These are phyloP conservation scores for Pythium biforme DNA, from an alignment of 352 stramenopile species.

Conservation along the genomic window DNA sequence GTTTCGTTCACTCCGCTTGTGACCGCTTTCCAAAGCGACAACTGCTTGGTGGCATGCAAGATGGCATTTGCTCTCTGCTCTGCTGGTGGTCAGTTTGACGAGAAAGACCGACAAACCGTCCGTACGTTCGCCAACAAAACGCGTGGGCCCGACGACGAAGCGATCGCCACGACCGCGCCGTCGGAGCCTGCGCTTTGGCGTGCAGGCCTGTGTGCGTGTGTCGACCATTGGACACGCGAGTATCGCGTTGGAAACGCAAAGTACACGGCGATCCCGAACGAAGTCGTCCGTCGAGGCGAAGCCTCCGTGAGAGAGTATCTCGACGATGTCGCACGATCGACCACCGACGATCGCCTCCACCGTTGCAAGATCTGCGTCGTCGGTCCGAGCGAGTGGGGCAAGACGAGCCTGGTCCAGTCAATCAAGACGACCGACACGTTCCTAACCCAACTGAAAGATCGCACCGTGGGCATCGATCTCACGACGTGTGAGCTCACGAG, in stretches of 20 bases:
- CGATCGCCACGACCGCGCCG: too few species aligned
- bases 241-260: too few species aligned
- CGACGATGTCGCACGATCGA: constrained; percentile 3
- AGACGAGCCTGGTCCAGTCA: constrained; percentile 11
- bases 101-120: neutral
- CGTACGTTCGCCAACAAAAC: neutral
- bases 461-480: neutral
- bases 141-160: neutral
- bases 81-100: neutral
- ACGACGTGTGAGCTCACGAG: neutral
- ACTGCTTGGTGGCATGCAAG: neutral
- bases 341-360: neutral
- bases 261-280: neutral
- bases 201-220: neutral
- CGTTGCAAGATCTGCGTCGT: constrained; percentile 14
- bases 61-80: neutral
- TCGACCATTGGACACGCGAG: neutral
- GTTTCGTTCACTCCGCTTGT: neutral
- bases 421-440: neutral
- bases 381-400: constrained; percentile 6
- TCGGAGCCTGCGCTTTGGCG: neutral
- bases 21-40: neutral
- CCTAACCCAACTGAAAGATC: neutral
- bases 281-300: constrained; percentile 4
- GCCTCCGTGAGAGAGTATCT: constrained; percentile 9